Percentiles rank a stretch among this genome's conserved stretches.
Evolutionary conservation across 257 asterid genomes (phyloP).

Genomic region (Salvia splendens): DNA sequence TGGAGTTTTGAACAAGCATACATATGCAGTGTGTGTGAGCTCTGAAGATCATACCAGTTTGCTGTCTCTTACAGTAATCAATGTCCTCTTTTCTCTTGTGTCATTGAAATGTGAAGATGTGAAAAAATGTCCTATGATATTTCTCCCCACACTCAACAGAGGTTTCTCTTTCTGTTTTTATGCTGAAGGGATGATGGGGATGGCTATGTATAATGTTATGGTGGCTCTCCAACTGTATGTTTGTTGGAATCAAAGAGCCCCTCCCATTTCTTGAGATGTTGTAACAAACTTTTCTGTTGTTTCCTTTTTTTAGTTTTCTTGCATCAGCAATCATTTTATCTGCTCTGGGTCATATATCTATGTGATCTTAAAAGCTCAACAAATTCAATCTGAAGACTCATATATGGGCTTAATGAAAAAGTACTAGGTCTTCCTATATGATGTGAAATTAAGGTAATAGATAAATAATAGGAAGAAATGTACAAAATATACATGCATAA

Average conservation of each 20-base stretch:
- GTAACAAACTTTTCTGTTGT: neutral
- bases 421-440: too few species aligned
- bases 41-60: neutral
- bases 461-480: too few species aligned
- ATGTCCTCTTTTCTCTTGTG: neutral
- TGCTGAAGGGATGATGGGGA: neutral
- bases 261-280: neutral
- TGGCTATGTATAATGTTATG: neutral
- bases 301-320: neutral
- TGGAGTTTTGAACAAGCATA: neutral
- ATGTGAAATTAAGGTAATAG: too few species aligned
- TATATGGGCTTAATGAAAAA: too few species aligned
- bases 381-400: too few species aligned
- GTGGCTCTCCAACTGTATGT: slow-evolving; percentile 8
- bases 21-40: neutral
- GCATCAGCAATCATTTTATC: neutral
- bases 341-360: too few species aligned
- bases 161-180: neutral
- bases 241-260: slow-evolving; percentile 10
- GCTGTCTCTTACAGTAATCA: neutral
- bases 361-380: too few species aligned
- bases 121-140: neutral
- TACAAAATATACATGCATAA: too few species aligned
- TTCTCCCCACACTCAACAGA: neutral
- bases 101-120: neutral